Conservation (phyloP, 2,329 filamentous ascomycete species). For the Cadophora malorum region DNA sequence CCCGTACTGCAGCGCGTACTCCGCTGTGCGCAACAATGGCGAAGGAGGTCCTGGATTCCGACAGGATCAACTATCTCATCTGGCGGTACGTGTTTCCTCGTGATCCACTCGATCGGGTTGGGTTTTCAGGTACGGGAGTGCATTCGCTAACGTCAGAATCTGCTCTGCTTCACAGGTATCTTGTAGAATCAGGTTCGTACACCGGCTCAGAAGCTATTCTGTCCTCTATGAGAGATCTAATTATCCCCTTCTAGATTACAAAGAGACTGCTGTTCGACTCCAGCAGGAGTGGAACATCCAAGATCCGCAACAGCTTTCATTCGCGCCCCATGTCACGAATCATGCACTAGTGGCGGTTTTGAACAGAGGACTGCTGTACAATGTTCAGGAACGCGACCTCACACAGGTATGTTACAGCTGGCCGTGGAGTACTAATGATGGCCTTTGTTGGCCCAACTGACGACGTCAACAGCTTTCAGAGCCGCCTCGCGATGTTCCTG, state of each 20-base stretch:
- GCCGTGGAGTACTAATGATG: conserved; percentile 20
- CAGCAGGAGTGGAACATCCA: conserved; percentile 72
- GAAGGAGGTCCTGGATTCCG: conserved; percentile 60
- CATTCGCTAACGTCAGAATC: conserved; percentile 43
- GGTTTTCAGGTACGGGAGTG: conserved; percentile 37
- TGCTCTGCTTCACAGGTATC: conserved; percentile 43
- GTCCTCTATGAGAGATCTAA: conserved; percentile 25
- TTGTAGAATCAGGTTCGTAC: conserved; percentile 46
- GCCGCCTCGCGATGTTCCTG: conserved; percentile 30
- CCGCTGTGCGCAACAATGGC: conserved; percentile 39
- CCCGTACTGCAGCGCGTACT: conserved; percentile 20
- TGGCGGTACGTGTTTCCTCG: conserved; percentile 64
- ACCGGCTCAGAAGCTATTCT: conserved; percentile 20
- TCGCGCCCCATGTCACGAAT: conserved; percentile 68
- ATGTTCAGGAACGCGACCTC: conserved; percentile 61
- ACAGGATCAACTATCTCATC: conserved; percentile 73
- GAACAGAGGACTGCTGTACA: conserved; percentile 68
- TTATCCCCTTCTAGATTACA: conserved; percentile 60
- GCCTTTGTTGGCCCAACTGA: conserved; percentile 19
- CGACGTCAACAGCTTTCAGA: conserved; percentile 27
- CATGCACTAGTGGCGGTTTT: conserved; percentile 68
- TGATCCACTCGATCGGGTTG: conserved; percentile 39
- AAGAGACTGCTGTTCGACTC: conserved; percentile 70
- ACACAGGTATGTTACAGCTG: conserved; percentile 40
- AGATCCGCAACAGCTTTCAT: conserved; percentile 66